phyloP scores from a whole-genome alignment of 2,329 filamentous ascomycete species.

The Fusarium sp. region DNA sequence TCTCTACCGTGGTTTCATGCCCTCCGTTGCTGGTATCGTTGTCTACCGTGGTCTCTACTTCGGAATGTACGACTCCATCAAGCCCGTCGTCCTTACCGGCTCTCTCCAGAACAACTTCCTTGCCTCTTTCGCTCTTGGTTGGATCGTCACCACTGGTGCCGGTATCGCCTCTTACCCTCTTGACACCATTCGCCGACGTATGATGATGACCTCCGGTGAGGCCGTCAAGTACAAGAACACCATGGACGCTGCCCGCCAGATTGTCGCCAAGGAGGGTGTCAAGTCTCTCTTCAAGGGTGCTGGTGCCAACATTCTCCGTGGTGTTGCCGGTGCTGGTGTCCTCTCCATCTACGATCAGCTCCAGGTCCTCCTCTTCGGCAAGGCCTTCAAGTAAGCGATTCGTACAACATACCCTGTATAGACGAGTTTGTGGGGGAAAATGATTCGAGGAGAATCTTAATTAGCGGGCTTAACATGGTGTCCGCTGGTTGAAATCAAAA shows the following conservation, averaged over 20 bases:
- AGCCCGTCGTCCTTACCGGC: constrained; percentile 96
- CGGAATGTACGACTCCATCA: constrained; percentile 99
- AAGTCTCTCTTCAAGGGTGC: constrained; percentile 99
- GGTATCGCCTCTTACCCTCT: constrained; percentile 99
- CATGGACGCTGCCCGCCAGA: constrained; percentile 94
- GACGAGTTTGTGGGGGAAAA: constrained; percentile 50
- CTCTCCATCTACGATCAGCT: constrained; percentile 99
- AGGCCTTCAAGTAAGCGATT: constrained; percentile 87
- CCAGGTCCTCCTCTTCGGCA: constrained; percentile 99
- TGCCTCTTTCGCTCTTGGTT: constrained; percentile 98
- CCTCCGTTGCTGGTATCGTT: constrained; percentile 98
- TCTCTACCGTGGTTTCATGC: constrained; percentile 99
- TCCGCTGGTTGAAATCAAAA: constrained; percentile 57
- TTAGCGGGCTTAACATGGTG: constrained; percentile 53
- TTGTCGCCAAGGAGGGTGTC: constrained; percentile 96
- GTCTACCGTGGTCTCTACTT: constrained; percentile 99
- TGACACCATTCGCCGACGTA: constrained; percentile 99
- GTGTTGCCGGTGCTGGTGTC: constrained; percentile 99
- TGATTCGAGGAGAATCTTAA: constrained; percentile 46
- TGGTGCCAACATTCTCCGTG: constrained; percentile 99
- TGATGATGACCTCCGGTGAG: constrained; percentile 99
- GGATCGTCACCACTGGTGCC: constrained; percentile 99
- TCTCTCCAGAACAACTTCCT: constrained; percentile 96
- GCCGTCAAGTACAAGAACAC: constrained; percentile 99
- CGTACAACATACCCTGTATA: constrained; percentile 55